Evolutionary conservation across 306 rosid genomes (phyloP).

Genomic region (Trichosanthes truncata): DNA sequence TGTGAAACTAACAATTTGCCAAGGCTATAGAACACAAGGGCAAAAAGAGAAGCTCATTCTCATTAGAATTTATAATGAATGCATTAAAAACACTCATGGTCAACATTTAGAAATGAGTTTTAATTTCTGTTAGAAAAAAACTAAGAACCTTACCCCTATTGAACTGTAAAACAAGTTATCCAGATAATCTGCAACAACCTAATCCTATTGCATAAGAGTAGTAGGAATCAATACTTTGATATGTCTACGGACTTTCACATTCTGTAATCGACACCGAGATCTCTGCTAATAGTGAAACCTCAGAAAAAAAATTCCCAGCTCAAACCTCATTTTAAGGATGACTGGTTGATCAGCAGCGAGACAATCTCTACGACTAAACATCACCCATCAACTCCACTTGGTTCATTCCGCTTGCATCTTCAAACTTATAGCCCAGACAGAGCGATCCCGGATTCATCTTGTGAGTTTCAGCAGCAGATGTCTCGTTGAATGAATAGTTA

Average conservation of each 20-base stretch:
- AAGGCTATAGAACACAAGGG: neutral
- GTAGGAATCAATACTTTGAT: slow-evolving; percentile 15
- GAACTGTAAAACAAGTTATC: neutral
- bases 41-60: neutral
- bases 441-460: slow-evolving; percentile 15
- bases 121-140: neutral
- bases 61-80: neutral
- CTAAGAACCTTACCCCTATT: neutral
- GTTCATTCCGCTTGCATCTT: slow-evolving; percentile 32
- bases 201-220: neutral
- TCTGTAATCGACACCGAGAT: slow-evolving; percentile 42
- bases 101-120: neutral
- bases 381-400: slow-evolving; percentile 26
- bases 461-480: slow-evolving; percentile 20
- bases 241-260: slow-evolving; percentile 22
- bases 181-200: neutral
- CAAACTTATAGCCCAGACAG: slow-evolving; percentile 15
- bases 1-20: neutral
- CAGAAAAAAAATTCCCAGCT: slow-evolving; percentile 54
- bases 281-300: slow-evolving; percentile 67
- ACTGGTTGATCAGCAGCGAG: slow-evolving; percentile 40
- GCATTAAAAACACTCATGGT: neutral
- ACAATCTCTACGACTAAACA: slow-evolving; percentile 16
- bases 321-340: slow-evolving; percentile 54
- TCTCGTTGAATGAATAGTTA: neutral